Conservation (phyloP, 495 filamentous ascomycete genomes). For the Aspergillus mulundensis region DNA sequence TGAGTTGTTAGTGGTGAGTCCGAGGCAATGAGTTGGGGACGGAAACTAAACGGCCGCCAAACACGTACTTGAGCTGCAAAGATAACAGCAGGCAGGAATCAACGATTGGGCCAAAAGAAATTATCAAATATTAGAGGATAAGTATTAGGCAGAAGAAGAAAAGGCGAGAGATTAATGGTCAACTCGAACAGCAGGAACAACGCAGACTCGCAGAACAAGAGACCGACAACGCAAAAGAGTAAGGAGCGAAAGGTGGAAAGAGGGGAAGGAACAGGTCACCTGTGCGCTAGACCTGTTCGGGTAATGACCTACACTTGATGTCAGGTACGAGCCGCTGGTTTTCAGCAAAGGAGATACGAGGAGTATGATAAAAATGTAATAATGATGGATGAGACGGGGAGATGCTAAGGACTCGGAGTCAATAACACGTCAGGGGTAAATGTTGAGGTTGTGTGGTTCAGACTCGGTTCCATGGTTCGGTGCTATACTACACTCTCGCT, state of each 20-base stretch:
- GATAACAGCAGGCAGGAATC: not conserved
- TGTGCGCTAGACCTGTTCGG: constrained; percentile 8
- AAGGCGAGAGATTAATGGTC: not conserved
- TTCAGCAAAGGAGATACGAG: not conserved
- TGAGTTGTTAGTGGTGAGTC: constrained; percentile 5
- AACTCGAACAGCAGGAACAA: constrained; percentile 12
- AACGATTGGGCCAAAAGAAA: not conserved
- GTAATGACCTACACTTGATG: constrained; percentile 2
- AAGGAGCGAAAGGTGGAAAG: constrained; percentile 1
- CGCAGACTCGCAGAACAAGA: not conserved
- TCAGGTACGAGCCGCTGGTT: not conserved
- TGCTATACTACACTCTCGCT: too few species aligned
- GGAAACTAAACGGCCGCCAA: not conserved
- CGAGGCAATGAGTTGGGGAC: constrained; percentile 1
- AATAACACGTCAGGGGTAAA: constrained; percentile 7
- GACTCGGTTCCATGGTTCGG: constrained; percentile 11
- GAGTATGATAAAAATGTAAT: not conserved
- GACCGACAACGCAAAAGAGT: not conserved
- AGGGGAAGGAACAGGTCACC: constrained; percentile 14
- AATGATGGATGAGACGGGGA: not conserved
- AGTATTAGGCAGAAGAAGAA: constrained; percentile 1
- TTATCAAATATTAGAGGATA: not conserved
- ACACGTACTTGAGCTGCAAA: constrained; percentile 3
- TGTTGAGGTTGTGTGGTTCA: constrained; percentile 6
- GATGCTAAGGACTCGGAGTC: not conserved